Evolutionary conservation across 1,139 yeast genomes (phyloP), one percentile per base, ranked within the genome.

Genomic region (Pichia sp.): DNA sequence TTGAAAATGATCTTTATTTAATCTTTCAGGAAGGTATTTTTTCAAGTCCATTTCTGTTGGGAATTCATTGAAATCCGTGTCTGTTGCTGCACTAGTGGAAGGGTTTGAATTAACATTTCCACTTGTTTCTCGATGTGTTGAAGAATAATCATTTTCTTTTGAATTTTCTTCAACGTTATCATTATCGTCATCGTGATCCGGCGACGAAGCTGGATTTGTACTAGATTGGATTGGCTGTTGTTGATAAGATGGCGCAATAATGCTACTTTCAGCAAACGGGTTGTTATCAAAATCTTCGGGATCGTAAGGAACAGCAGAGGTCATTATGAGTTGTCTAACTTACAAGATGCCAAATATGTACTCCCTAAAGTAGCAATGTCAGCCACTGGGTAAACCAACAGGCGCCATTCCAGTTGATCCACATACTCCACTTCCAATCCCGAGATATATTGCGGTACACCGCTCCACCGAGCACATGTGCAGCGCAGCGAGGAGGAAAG

Each of bases 221-320:
- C 9, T 6, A 16, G 31, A 20, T 20, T n/a, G 22, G 16, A 26
- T 1, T 15, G 16, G 19, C 2, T 36, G 29, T 22, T 28, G 24
- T 28, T 33, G 38, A 29, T 37, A 30, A 22, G 36, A 15, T 45
- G 56, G 24, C 6, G 48, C 26, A 6, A 50, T 39, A 1, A 54
- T 49, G 26, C 55, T 50, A 39, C 54, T 51, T 43, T 66, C 70
- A 4, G 72, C 67, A 57, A 78, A 78, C 4, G 85, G 86, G 54
- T 78, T 79, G 62, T 79, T 79, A 51, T 78, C 78, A 48, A 77
- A 77, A 47, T 78, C 85, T 47, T 78, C 83, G 2, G 83, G 81
- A 49, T 76, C 78, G 51, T 76, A 78, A 5, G 83, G 76, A 28
- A 74, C 66, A n/a, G 77, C 68, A 10, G 78, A 69, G 2, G 78